Evolutionary conservation across 2,329 filamentous ascomycete genomes (phyloP).

Genomic region (Incumbomyces delicatus): DNA sequence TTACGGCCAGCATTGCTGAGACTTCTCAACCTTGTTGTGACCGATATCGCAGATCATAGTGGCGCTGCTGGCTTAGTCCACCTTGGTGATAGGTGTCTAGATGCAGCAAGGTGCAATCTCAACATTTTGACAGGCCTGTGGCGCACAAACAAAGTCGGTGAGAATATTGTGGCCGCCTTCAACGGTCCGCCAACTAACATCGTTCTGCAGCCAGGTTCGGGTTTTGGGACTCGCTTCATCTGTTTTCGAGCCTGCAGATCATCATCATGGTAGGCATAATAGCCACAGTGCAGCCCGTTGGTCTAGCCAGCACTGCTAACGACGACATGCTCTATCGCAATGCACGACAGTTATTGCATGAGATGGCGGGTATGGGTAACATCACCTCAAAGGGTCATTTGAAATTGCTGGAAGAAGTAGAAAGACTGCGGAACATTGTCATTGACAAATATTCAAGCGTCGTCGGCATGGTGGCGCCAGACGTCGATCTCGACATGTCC

Average conservation of each 20-base stretch:
- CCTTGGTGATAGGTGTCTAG: conserved; percentile 2
- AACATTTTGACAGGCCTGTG: neutral
- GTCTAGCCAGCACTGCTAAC: neutral
- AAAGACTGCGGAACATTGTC: neutral
- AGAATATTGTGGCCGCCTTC: neutral
- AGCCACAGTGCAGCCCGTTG: neutral
- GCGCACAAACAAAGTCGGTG: neutral
- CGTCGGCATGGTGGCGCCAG: neutral
- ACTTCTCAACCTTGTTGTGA: neutral
- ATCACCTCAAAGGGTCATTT: neutral
- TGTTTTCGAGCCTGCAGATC: conserved; percentile 21
- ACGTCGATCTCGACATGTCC: neutral
- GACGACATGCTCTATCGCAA: neutral
- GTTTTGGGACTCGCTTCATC: conserved; percentile 22
- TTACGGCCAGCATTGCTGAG: conserved; percentile 11
- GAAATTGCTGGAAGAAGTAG: neutral
- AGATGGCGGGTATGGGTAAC: neutral
- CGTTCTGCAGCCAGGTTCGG: conserved; percentile 15
- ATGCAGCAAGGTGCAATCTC: neutral
- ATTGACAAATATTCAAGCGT: neutral
- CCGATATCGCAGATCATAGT: neutral
- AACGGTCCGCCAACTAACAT: neutral
- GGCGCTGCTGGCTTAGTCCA: neutral
- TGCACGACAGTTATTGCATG: neutral
- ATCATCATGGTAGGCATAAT: conserved; percentile 12